Evolutionary conservation across 2,329 filamentous ascomycete genomes (phyloP).

Genomic region (Xylaria polymorpha): DNA sequence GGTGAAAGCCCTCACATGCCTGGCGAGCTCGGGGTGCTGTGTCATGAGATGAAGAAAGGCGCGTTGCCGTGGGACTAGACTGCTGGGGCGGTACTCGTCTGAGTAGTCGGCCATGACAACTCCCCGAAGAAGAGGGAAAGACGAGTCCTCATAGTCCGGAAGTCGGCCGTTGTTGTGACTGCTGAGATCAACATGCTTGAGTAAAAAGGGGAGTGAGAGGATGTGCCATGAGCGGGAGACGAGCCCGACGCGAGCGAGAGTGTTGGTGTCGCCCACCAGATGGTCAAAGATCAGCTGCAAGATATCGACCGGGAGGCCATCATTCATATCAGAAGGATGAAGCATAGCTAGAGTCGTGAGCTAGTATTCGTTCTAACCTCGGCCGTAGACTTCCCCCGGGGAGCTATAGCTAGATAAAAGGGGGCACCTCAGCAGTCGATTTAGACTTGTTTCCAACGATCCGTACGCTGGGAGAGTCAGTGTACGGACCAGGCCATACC

Average conservation of each 20-base stretch:
- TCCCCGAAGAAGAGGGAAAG: background rate
- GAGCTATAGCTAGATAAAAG: too few species aligned
- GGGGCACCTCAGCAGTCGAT: too few species aligned
- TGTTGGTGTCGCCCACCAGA: background rate
- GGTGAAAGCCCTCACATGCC: background rate
- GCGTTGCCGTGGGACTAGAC: background rate
- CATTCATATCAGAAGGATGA: too few species aligned
- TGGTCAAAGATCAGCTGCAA: background rate
- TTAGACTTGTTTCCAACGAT: too few species aligned
- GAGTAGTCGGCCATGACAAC: background rate
- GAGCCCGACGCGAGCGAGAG: conserved; percentile 3
- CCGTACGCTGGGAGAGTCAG: too few species aligned
- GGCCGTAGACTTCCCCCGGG: too few species aligned
- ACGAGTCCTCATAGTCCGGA: background rate
- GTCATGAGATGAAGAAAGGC: conserved; percentile 6
- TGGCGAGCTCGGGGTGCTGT: background rate
- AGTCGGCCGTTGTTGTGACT: background rate
- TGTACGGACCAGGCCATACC: too few species aligned
- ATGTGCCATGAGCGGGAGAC: conserved; percentile 5
- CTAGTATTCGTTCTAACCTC: too few species aligned
- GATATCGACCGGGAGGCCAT: background rate
- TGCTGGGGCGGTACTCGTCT: background rate
- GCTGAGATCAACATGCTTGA: background rate
- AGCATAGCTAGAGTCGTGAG: too few species aligned
- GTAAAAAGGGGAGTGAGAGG: conserved; percentile 1